Evolutionary conservation across 2,329 filamentous ascomycete genomes (phyloP).

Genomic region (Claviceps fusiformis): DNA sequence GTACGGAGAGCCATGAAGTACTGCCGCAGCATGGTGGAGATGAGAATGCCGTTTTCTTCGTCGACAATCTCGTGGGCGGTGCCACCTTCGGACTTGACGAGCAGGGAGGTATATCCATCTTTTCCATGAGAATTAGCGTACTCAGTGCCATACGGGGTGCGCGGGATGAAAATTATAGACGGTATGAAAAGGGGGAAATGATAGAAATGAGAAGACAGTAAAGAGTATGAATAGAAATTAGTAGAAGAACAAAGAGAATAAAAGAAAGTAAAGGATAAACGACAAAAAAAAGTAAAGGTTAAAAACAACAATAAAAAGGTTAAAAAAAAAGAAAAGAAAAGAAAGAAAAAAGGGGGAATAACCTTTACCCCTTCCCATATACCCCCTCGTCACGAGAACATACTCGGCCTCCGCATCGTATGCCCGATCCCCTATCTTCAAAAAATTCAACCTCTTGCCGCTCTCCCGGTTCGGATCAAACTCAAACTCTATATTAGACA

Average conservation of each 20-base stretch:
- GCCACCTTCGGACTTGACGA: slow-evolving; percentile 66
- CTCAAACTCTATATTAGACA: slow-evolving; percentile 66
- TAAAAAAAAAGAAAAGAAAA: not conserved
- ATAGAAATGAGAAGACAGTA: too few species aligned
- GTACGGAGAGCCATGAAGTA: slow-evolving; percentile 83
- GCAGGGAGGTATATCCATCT: slow-evolving; percentile 67
- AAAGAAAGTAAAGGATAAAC: not conserved
- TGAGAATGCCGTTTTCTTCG: slow-evolving; percentile 77
- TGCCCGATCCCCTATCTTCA: slow-evolving; percentile 45
- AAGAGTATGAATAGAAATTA: too few species aligned
- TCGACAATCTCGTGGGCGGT: slow-evolving; percentile 63
- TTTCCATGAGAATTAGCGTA: not conserved
- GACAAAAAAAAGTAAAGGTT: too few species aligned
- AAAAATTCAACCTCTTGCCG: slow-evolving; percentile 49
- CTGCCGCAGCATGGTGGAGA: slow-evolving; percentile 75
- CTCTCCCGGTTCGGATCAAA: slow-evolving; percentile 52
- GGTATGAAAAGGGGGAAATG: too few species aligned
- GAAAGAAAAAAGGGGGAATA: slow-evolving; percentile 8
- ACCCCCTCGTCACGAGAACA: slow-evolving; percentile 65
- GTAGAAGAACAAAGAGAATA: not conserved
- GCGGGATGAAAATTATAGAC: too few species aligned
- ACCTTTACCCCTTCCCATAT: slow-evolving; percentile 73
- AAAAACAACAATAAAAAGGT: not conserved
- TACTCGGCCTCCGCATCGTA: slow-evolving; percentile 54
- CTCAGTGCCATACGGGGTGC: too few species aligned